Percentiles rank a stretch among this genome's conserved stretches.
Conservation (phyloP, 2,329 filamentous ascomycete genomes). For the Sporothrix curviconia region DNA sequence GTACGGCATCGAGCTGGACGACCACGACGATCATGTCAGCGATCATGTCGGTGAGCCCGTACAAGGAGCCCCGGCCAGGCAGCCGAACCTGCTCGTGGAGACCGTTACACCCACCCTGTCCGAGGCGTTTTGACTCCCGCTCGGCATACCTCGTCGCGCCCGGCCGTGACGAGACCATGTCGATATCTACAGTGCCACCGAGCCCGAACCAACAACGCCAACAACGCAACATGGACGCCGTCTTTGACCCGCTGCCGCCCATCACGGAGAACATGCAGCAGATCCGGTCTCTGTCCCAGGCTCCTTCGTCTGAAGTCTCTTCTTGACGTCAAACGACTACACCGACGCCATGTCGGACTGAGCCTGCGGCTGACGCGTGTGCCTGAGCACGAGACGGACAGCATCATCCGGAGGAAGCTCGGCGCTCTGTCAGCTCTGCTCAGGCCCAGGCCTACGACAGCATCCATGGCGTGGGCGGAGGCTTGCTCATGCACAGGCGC, state of each 20-base stretch:
- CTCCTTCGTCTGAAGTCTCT: constrained; percentile 13
- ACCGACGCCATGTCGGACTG: constrained; percentile 21
- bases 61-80: no score
- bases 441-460: no score
- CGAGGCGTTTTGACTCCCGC: constrained; percentile 24
- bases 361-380: constrained; percentile 22
- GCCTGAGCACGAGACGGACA: no score
- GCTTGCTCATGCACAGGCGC: no score
- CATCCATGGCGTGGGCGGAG: no score
- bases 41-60: no score
- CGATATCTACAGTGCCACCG: constrained; percentile 42
- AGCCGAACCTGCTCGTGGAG: no score
- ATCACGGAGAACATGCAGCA: constrained; percentile 1
- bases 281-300: not conserved
- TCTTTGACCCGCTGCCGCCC: constrained; percentile 13
- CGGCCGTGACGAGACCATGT: constrained; percentile 41
- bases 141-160: constrained; percentile 33
- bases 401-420: no score
- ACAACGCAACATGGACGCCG: constrained; percentile 3
- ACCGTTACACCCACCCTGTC: no score
- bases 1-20: constrained; percentile 42
- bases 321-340: constrained; percentile 19
- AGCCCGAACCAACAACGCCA: constrained; percentile 26
- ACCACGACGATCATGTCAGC: constrained; percentile 18
- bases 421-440: no score